Base-by-base conservation (phyloP, 1,139 yeast genomes). In the Magnusiomyces tetraspermus region DNA sequence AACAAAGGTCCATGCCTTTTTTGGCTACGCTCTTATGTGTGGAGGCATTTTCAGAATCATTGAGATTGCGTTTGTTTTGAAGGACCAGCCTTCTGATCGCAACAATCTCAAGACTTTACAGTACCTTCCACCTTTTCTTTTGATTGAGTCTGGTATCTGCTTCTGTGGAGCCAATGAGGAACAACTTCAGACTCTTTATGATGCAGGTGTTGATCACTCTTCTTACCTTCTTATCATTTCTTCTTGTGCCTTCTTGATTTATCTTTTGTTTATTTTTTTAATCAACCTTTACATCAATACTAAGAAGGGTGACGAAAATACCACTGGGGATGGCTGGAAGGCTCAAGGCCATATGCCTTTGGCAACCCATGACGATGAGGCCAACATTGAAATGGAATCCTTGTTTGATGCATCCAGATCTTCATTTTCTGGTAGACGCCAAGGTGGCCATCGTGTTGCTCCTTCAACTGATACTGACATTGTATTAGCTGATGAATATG, bases 131-230 rank as follows among this genome's bases (percentile, higher is more conserved):
- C 87, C 96, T 2, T 80, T 88, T 63, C 78, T 90, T 55, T 74
- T 90, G 51, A 77, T 88, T 1, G 77, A 85, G 57, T 74, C 94
- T 1, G 97, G 97, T 0, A 67, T 85, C 19, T 65, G 86, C 59
- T 90, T 90, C 65, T 88, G 89, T 96, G 79, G 87, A 26, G 97
- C 97, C 26, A 89, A 78, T 56, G 97, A 90, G 64, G 96, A 90
- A 65, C 96, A 90, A 63, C 72, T 90, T 62, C 70, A 71, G 17
- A 71, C 87, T 57, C 87, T 89, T 1, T 71, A 81, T 54, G 82
- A 80, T 58, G 74, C 85, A 60, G 88, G 89, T 3, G 82, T 95
- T 10, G 95, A 87, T 67, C 94, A 87, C 61, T 81, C 92, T 48
- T 80, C 95, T 0, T 90, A 90, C 65, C 77, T 86, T 41, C 72